These are phyloP conservation scores for Penicillium simplicissimum DNA, from an alignment of 495 filamentous ascomycete species.

Conservation along the genomic window DNA sequence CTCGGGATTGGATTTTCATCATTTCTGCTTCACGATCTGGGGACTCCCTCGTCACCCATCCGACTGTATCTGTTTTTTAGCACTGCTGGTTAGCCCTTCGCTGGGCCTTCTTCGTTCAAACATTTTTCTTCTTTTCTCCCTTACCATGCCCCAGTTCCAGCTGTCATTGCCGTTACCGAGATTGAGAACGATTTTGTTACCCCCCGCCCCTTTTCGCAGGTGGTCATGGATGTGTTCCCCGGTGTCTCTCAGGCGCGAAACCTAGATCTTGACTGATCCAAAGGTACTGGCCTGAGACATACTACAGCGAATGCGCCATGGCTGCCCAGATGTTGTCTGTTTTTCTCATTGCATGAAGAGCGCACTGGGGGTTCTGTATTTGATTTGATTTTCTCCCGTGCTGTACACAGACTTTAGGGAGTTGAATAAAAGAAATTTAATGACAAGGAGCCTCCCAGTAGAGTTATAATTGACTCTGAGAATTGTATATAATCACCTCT, in stretches of 20 bases:
- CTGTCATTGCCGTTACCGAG: constrained; percentile 20
- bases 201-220: constrained; percentile 21
- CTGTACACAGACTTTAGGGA: constrained; percentile 31
- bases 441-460: constrained; percentile 5
- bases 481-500: background rate
- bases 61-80: constrained; percentile 33
- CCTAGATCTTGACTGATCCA: background rate
- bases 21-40: constrained; percentile 38
- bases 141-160: constrained; percentile 20
- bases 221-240: constrained; percentile 24
- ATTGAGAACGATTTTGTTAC: constrained; percentile 30
- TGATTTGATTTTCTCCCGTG: constrained; percentile 29
- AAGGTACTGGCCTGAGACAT: background rate
- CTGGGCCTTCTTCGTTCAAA: constrained; percentile 4
- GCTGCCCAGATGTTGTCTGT: constrained; percentile 17
- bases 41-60: constrained; percentile 26
- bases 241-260: background rate
- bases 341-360: constrained; percentile 41
- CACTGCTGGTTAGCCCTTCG: constrained; percentile 26
- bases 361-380: constrained; percentile 29
- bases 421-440: constrained; percentile 31
- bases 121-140: constrained; percentile 19
- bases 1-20: constrained; percentile 47
- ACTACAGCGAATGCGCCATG: background rate
- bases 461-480: background rate